Evolutionary conservation across 2,329 filamentous ascomycete genomes (phyloP).

Genomic region (Botrytis paeoniae): DNA sequence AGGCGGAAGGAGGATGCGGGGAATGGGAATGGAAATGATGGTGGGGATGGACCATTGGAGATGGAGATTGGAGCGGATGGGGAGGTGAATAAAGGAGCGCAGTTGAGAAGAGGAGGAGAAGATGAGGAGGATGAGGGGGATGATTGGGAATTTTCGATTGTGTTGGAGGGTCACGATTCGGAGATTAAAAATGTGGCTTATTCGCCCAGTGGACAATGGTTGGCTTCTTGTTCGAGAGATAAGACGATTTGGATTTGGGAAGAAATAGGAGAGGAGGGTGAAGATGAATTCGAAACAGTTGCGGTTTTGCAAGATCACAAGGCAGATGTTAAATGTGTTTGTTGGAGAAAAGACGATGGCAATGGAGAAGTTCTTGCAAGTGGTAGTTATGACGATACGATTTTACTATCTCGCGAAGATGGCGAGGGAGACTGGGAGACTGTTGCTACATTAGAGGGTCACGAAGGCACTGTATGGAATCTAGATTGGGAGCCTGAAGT

Average conservation of each 20-base stretch:
- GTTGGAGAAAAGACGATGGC: conserved; percentile 75
- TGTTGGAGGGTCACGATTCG: conserved; percentile 91
- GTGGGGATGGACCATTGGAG: conserved; percentile 40
- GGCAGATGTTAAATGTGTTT: conserved; percentile 90
- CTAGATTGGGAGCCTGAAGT: conserved; percentile 64
- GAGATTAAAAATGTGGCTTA: conserved; percentile 84
- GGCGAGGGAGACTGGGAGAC: conserved; percentile 88
- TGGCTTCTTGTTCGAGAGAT: conserved; percentile 88
- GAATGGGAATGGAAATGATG: conserved; percentile 10
- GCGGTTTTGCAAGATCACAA: conserved; percentile 93
- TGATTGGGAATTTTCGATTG: conserved; percentile 89
- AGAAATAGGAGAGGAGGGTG: conserved; percentile 73
- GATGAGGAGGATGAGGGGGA: conserved; percentile 54
- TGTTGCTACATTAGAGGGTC: conserved; percentile 75
- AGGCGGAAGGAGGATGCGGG: conserved; percentile 50
- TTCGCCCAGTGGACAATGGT: conserved; percentile 68
- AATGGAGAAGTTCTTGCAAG: conserved; percentile 75
- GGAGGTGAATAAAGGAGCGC: conserved; percentile 25
- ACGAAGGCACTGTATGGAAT: conserved; percentile 86
- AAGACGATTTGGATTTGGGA: conserved; percentile 99
- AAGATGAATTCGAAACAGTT: conserved; percentile 95
- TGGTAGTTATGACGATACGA: conserved; percentile 91
- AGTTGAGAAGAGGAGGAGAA: conserved; percentile 28
- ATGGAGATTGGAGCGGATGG: conserved; percentile 41
- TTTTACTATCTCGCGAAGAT: conserved; percentile 82